These are phyloP conservation scores for Fusarium kyushuense DNA, from an alignment of 2,329 filamentous ascomycete species.

Conservation along the genomic window DNA sequence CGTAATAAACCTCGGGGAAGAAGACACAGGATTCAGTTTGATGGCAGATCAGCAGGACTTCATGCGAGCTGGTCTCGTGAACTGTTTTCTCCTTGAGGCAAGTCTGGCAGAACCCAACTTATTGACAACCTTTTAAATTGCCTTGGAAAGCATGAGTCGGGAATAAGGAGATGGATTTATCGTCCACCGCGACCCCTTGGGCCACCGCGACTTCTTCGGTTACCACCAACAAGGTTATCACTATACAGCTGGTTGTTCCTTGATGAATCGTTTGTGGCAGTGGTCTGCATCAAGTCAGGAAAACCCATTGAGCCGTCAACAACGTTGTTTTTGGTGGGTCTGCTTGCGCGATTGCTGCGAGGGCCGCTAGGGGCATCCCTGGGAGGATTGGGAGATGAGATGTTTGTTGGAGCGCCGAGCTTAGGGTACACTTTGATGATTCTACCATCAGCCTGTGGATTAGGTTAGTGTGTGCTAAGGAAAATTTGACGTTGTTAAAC, in stretches of 20 bases:
- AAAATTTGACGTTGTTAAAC: not conserved
- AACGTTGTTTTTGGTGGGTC: conserved; percentile 54
- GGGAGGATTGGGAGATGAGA: conserved; percentile 44
- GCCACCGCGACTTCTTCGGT: conserved; percentile 47
- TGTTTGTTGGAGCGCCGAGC: conserved; percentile 54
- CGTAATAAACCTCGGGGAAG: not conserved
- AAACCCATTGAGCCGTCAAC: conserved; percentile 68
- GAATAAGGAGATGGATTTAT: conserved; percentile 15
- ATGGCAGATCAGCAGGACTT: not conserved
- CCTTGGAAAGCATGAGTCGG: not conserved
- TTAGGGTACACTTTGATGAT: conserved; percentile 80
- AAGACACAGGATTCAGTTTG: not conserved
- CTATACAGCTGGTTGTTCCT: conserved; percentile 62
- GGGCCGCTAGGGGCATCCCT: conserved; percentile 47
- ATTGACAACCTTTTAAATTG: not conserved
- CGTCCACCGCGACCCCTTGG: conserved; percentile 44
- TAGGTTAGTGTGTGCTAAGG: not conserved
- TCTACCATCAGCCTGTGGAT: conserved; percentile 75
- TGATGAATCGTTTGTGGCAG: conserved; percentile 38
- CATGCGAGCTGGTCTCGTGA: not conserved
- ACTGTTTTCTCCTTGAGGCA: not conserved
- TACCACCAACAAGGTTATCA: conserved; percentile 57
- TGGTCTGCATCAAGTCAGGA: conserved; percentile 59
- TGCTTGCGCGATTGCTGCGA: conserved; percentile 46
- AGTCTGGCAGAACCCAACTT: not conserved